phyloP scores from a whole-genome alignment of 2,329 filamentous ascomycete species.

The Geoglossum cookeanum region DNA sequence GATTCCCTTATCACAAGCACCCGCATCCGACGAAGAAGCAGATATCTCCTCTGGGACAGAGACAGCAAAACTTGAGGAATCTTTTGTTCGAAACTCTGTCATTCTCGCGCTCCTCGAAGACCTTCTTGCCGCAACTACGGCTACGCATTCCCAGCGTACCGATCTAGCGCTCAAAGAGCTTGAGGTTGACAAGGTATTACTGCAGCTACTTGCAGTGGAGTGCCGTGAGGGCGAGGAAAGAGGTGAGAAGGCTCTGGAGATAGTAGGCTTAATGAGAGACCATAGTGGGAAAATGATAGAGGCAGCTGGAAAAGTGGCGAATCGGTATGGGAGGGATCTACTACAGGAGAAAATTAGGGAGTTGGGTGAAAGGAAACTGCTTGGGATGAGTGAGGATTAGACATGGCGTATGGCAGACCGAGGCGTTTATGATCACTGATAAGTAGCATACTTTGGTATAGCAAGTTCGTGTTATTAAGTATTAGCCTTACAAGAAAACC shows the following conservation, averaged over 20 bases:
- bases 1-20: conserved; percentile 50
- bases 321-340: conserved; percentile 61
- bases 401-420: not conserved
- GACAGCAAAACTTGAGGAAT: conserved; percentile 52
- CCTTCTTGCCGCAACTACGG: conserved; percentile 46
- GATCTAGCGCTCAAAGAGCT: conserved; percentile 55
- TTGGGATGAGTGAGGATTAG: conserved; percentile 37
- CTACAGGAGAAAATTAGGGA: conserved; percentile 83
- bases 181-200: conserved; percentile 72
- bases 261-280: conserved; percentile 73
- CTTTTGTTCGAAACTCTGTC: conserved; percentile 57
- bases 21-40: conserved; percentile 18
- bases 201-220: conserved; percentile 77
- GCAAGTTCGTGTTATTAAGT: not conserved
- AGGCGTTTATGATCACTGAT: not conserved
- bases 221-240: conserved; percentile 84
- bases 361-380: conserved; percentile 50
- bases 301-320: conserved; percentile 74
- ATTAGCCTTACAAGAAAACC: not conserved
- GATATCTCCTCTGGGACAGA: conserved; percentile 26
- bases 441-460: not conserved
- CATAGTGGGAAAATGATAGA: conserved; percentile 76
- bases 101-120: conserved; percentile 59
- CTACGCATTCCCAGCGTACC: conserved; percentile 42
- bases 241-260: conserved; percentile 85